These are phyloP conservation scores for Lichtheimia corymbifera DNA, from an alignment of 371 early-diverging fungal genomes.

Conservation along the genomic window DNA sequence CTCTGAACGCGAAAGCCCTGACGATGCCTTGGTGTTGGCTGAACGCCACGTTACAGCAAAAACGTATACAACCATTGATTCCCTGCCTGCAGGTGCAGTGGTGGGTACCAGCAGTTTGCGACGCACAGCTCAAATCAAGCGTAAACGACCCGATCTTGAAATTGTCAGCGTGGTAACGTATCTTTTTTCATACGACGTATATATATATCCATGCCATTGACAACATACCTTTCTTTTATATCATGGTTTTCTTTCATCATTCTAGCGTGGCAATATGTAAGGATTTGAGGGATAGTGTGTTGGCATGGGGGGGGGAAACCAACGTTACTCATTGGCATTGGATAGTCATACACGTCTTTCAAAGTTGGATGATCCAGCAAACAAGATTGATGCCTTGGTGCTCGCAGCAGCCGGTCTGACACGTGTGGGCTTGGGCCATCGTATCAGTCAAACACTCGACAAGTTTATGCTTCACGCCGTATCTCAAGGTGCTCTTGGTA, in stretches of 20 bases:
- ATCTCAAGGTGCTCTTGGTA: conserved; percentile 91
- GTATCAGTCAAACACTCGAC: conserved; percentile 76
- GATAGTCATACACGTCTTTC: conserved; percentile 82
- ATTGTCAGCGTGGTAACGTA: conserved; percentile 80
- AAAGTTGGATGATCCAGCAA: conserved; percentile 83
- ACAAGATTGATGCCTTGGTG: conserved; percentile 78
- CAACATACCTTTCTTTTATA: conserved; percentile 8
- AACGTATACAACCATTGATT: conserved; percentile 45
- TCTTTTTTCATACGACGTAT: no score
- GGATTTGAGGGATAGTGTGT: conserved; percentile 5
- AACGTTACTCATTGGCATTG: neutral
- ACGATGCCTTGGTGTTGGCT: conserved; percentile 83
- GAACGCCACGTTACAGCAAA: conserved; percentile 23
- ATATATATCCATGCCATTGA: conserved; percentile 4
- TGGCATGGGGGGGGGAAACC: neutral
- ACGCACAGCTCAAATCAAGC: conserved; percentile 85
- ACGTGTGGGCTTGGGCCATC: conserved; percentile 66
- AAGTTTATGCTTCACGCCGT: conserved; percentile 86
- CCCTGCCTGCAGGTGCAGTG: conserved; percentile 77
- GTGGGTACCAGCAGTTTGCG: conserved; percentile 93
- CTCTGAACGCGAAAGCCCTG: conserved; percentile 82
- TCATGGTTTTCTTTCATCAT: neutral
- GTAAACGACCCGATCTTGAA: conserved; percentile 74
- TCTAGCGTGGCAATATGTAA: conserved; percentile 49
- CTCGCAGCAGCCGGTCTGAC: conserved; percentile 90